phyloP scores from a whole-genome alignment of 441 rosid species.

The Cnidoscolus chayamansa region DNA sequence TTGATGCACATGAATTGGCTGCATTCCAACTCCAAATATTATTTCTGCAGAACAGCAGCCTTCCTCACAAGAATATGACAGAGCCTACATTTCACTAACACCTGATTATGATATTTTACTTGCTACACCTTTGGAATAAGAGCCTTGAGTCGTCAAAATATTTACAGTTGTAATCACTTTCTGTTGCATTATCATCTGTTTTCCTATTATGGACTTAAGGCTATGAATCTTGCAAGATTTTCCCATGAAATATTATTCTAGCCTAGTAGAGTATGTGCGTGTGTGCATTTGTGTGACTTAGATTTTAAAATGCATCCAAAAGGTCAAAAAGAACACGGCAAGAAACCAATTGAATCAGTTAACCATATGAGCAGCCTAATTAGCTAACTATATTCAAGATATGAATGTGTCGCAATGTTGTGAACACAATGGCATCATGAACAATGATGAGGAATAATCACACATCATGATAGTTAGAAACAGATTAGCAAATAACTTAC shows the following conservation, averaged over 20 bases:
- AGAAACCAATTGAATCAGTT: neutral
- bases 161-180: too few species aligned
- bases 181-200: neutral
- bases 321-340: too few species aligned
- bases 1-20: neutral
- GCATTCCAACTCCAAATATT: neutral
- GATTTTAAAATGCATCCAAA: neutral
- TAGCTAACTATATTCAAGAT: slow-evolving; percentile 8
- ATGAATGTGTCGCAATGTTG: neutral
- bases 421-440: neutral
- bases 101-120: too few species aligned
- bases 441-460: neutral
- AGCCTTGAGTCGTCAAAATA: too few species aligned
- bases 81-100: neutral
- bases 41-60: neutral
- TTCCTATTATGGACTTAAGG: neutral
- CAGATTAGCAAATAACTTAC: slow-evolving; percentile 49
- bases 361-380: neutral
- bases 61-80: neutral
- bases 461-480: neutral
- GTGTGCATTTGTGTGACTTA: too few species aligned
- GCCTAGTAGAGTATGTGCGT: neutral
- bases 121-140: too few species aligned
- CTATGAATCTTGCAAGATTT: neutral
- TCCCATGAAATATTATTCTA: neutral